phyloP scores from a whole-genome alignment of 495 filamentous ascomycete genomes.

The Evernia prunastri region DNA sequence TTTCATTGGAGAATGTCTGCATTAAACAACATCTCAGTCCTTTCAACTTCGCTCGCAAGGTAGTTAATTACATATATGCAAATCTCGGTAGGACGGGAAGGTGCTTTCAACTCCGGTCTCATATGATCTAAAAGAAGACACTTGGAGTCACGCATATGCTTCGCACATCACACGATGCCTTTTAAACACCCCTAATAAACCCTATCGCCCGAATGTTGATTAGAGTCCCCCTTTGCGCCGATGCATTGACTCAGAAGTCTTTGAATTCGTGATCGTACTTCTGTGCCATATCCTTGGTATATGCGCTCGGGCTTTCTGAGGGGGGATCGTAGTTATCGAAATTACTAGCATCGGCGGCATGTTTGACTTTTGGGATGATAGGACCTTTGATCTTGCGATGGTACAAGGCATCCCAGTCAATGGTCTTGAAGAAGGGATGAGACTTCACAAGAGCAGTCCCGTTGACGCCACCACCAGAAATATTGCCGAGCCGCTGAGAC shows the following conservation, averaged over 20 bases:
- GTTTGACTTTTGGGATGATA: conserved; percentile 75
- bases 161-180: not conserved
- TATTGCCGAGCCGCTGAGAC: conserved; percentile 79
- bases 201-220: conserved; percentile 1
- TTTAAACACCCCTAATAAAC: not conserved
- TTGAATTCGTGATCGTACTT: conserved; percentile 75
- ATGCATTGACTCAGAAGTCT: conserved; percentile 53
- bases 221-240: not conserved
- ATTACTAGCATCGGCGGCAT: conserved; percentile 77
- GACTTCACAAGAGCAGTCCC: conserved; percentile 74
- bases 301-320: conserved; percentile 47
- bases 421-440: conserved; percentile 77
- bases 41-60: conserved; percentile 2
- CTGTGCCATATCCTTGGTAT: conserved; percentile 64
- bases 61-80: conserved; percentile 17
- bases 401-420: conserved; percentile 83
- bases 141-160: conserved; percentile 1
- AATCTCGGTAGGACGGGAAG: not conserved
- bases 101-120: conserved; percentile 6
- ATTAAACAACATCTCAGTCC: not conserved
- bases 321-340: conserved; percentile 81
- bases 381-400: conserved; percentile 64
- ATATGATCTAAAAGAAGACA: conserved; percentile 4
- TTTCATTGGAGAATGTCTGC: not conserved
- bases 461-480: conserved; percentile 48